These are phyloP conservation scores for Bolboschoenoplectus hybrid DNA, from an alignment of 202 grass and related monocot species.

Conservation along the genomic window DNA sequence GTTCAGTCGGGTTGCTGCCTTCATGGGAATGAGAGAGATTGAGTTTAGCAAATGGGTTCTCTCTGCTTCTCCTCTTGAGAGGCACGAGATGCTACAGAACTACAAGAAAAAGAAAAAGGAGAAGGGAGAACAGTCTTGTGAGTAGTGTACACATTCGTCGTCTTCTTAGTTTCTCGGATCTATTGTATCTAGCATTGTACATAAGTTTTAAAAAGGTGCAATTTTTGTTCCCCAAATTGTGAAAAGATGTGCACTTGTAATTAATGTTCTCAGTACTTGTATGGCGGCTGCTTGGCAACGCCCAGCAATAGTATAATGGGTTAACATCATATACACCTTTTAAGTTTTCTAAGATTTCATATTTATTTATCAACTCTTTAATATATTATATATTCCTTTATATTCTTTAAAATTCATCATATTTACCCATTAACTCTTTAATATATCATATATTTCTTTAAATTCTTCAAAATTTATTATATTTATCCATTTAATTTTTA, in stretches of 20 bases:
- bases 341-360: too few relatives aligned
- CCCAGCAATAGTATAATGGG: too few relatives aligned
- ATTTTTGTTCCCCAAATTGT: background rate
- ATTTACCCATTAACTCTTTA: too few relatives aligned
- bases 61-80: slow-evolving; percentile 54
- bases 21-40: slow-evolving; percentile 70
- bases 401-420: too few relatives aligned
- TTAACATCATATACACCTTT: too few relatives aligned
- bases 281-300: background rate
- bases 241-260: background rate
- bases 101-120: slow-evolving; percentile 65
- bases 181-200: background rate
- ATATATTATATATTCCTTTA: too few relatives aligned
- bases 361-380: too few relatives aligned
- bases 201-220: background rate
- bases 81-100: slow-evolving; percentile 51
- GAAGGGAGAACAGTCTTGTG: background rate
- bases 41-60: slow-evolving; percentile 90
- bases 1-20: slow-evolving; percentile 60
- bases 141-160: background rate
- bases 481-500: too few relatives aligned
- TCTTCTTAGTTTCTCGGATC: background rate
- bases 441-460: too few relatives aligned
- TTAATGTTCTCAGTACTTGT: background rate
- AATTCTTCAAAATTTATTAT: too few relatives aligned